Evolutionary conservation across 163 green algal species (phyloP).

Genomic region (Scenedesmus sp.): DNA sequence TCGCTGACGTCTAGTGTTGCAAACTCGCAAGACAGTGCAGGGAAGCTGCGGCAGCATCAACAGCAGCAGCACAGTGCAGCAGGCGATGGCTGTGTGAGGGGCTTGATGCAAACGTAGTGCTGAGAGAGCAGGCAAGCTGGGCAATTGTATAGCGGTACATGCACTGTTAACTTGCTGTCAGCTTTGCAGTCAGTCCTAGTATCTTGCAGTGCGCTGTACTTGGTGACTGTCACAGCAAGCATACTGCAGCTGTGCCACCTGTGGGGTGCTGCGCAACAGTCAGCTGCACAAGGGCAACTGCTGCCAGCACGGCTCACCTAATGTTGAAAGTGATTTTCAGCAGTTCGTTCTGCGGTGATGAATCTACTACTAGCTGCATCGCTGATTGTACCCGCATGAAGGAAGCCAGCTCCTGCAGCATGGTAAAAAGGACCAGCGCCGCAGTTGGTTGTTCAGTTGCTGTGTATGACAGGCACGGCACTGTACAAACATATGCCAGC

Average conservation of each 20-base stretch:
- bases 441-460: neutral
- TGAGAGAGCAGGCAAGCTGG: too few species aligned
- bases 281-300: neutral
- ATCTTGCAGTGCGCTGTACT: too few species aligned
- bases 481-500: neutral
- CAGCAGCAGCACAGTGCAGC: neutral
- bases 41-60: conserved; percentile 59
- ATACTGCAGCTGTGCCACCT: neutral
- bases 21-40: conserved; percentile 94
- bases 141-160: neutral
- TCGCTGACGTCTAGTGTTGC: conserved; percentile 95
- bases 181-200: too few species aligned
- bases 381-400: conserved; percentile 78
- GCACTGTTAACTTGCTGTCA: neutral
- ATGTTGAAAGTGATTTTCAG: conserved; percentile 98
- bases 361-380: conserved; percentile 88
- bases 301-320: conserved; percentile 53
- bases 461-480: neutral
- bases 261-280: neutral
- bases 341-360: conserved; percentile 86
- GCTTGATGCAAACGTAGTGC: neutral
- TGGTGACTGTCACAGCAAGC: neutral
- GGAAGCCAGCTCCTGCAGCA: conserved; percentile 81
- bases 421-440: neutral
- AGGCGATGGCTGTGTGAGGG: too few species aligned